Percentiles rank a stretch among this genome's conserved stretches.
Evolutionary conservation across 345 rosid genomes (phyloP).

Genomic region (Syzygium aqueum): DNA sequence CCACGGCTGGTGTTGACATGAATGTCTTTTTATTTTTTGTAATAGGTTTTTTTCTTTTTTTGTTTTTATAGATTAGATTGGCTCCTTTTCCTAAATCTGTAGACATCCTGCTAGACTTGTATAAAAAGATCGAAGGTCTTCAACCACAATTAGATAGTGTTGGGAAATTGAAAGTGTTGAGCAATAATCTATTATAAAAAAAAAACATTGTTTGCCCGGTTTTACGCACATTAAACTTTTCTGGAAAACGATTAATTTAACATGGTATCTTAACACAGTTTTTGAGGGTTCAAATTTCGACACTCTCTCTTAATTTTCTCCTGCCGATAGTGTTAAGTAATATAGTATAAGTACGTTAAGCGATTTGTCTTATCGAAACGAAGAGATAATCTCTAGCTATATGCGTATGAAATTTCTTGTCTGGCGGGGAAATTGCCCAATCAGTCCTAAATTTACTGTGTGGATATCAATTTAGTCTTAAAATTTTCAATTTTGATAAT

Average conservation of each 20-base stretch:
- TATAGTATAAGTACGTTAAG: background rate
- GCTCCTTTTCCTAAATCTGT: background rate
- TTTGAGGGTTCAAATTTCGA: background rate
- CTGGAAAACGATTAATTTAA: background rate
- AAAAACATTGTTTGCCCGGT: background rate
- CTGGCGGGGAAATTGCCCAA: background rate
- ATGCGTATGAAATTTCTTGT: background rate
- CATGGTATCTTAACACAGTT: background rate
- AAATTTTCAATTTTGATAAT: too few species aligned
- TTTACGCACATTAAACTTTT: background rate
- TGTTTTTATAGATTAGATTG: background rate
- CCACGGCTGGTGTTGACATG: too few species aligned
- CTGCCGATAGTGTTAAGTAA: background rate
- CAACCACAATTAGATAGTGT: background rate
- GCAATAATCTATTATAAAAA: background rate
- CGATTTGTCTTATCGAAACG: background rate
- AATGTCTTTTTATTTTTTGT: too few species aligned
- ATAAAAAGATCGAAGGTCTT: background rate
- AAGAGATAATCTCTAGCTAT: background rate
- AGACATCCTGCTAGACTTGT: background rate
- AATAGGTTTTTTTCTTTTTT: too few species aligned
- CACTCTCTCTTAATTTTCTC: background rate
- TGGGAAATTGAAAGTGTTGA: background rate
- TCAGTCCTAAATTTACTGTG: fast-evolving
- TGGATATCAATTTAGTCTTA: fast-evolving